Conservation (phyloP, 192 early-diverging fungal genomes). For the Lunasporangiospora selenospora region DNA sequence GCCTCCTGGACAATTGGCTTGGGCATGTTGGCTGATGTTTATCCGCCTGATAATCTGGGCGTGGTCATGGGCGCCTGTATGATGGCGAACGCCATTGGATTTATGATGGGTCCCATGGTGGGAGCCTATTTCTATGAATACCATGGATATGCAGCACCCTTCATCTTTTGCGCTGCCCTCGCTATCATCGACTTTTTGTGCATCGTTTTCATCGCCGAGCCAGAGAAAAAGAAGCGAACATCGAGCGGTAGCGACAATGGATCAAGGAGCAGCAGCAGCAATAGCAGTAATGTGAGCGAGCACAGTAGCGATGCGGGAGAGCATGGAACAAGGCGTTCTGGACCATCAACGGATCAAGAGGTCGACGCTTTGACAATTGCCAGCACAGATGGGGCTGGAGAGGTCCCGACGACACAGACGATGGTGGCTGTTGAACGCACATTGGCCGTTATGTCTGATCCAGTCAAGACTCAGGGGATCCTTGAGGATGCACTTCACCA, state of each 20-base stretch:
- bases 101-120: constrained; percentile 70
- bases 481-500: constrained; percentile 36
- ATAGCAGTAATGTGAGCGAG: too few species aligned
- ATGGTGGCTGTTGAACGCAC: constrained; percentile 24
- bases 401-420: constrained; percentile 12
- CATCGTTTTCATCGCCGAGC: constrained; percentile 68
- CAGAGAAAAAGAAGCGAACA: constrained; percentile 41
- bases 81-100: constrained; percentile 71
- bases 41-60: constrained; percentile 63
- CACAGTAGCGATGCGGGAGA: too few species aligned
- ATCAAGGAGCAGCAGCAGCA: too few species aligned
- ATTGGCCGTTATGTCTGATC: constrained; percentile 27
- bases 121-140: constrained; percentile 71
- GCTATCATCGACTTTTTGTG: constrained; percentile 65
- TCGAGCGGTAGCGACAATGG: neutral
- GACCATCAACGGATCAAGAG: constrained; percentile 5
- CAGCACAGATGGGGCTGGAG: too few species aligned
- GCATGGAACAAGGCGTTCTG: too few species aligned
- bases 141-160: constrained; percentile 71
- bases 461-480: constrained; percentile 34
- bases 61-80: constrained; percentile 77
- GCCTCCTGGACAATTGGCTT: constrained; percentile 77
- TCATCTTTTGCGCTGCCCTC: constrained; percentile 70
- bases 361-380: constrained; percentile 14
- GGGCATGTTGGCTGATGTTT: constrained; percentile 77